Evolutionary conservation across 1,284 basidiomycete genomes (phyloP).

Genomic region (Cerioporus squamosus): DNA sequence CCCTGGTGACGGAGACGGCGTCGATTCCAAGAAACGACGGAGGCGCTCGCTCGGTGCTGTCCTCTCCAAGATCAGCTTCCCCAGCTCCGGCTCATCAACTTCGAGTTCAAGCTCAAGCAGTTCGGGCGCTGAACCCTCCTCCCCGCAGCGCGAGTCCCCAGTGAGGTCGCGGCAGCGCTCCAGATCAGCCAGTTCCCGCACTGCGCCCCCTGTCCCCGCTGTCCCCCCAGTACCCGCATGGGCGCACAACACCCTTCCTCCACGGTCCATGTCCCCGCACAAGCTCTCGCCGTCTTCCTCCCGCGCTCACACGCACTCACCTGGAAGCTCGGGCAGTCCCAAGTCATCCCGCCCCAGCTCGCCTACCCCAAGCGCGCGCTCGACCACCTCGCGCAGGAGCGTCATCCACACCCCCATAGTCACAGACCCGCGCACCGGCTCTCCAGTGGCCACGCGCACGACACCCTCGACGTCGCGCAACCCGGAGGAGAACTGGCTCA

Average conservation of each 20-base stretch:
- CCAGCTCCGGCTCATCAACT: neutral
- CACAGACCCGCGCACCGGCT: neutral
- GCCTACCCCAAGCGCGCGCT: constrained; percentile 11
- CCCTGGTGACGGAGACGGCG: neutral
- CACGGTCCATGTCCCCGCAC: neutral
- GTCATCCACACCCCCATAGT: neutral
- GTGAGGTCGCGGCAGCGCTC: constrained; percentile 9
- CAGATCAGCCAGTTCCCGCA: constrained; percentile 10
- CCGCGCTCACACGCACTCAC: neutral
- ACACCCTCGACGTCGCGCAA: constrained; percentile 25
- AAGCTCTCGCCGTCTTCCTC: neutral
- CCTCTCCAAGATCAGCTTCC: constrained; percentile 20
- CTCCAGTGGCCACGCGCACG: constrained; percentile 1
- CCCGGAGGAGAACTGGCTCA: constrained; percentile 44
- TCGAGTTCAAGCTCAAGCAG: neutral
- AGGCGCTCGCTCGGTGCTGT: constrained; percentile 16
- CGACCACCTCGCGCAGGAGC: constrained; percentile 3
- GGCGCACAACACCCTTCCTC: constrained; percentile 8
- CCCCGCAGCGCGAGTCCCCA: neutral
- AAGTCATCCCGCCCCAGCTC: constrained; percentile 11
- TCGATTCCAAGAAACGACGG: constrained; percentile 8
- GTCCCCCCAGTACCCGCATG: constrained; percentile 17
- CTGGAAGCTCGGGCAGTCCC: neutral
- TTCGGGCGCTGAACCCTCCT: neutral
- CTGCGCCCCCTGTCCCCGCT: constrained; percentile 14